A percentile compares a stretch with the other conserved stretches of the same genome.
These are phyloP conservation scores for Debaryomyces singareniensis DNA, from an alignment of 1,139 yeast genomes.

Conservation along the genomic window DNA sequence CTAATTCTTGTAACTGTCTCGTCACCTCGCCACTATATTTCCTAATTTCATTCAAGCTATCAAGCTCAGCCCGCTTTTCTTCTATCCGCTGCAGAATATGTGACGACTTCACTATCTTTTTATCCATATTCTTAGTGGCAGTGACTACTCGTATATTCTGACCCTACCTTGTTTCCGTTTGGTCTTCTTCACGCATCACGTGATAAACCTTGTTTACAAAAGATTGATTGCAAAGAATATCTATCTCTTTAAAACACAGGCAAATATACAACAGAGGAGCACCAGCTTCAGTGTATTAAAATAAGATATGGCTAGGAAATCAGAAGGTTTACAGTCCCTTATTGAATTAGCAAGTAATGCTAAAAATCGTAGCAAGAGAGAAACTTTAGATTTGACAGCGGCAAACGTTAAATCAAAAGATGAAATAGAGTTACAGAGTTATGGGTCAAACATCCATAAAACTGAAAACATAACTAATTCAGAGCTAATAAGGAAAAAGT, in stretches of 20 bases:
- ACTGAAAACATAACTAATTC: constrained; percentile 3
- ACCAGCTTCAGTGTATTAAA: too few species aligned
- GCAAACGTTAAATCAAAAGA: background rate
- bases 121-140: constrained; percentile 5
- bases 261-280: too few species aligned
- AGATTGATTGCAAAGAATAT: too few species aligned
- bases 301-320: constrained; percentile 12
- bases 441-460: background rate
- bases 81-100: constrained; percentile 27
- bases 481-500: constrained; percentile 12
- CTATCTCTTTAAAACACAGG: too few species aligned
- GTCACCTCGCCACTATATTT: constrained; percentile 42
- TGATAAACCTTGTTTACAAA: too few species aligned
- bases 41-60: constrained; percentile 43
- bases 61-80: constrained; percentile 49
- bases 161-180: too few species aligned
- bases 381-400: background rate
- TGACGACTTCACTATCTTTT: constrained; percentile 5
- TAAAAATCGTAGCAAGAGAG: constrained; percentile 1
- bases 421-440: constrained; percentile 1
- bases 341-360: constrained; percentile 3
- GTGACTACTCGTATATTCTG: too few species aligned
- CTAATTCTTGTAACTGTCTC: constrained; percentile 41
- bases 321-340: constrained; percentile 11
- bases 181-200: too few species aligned